Evolutionary conservation across 1,139 yeast species (phyloP), one percentile per base, ranked within the genome.

Genomic region (Hanseniaspora sp.): DNA sequence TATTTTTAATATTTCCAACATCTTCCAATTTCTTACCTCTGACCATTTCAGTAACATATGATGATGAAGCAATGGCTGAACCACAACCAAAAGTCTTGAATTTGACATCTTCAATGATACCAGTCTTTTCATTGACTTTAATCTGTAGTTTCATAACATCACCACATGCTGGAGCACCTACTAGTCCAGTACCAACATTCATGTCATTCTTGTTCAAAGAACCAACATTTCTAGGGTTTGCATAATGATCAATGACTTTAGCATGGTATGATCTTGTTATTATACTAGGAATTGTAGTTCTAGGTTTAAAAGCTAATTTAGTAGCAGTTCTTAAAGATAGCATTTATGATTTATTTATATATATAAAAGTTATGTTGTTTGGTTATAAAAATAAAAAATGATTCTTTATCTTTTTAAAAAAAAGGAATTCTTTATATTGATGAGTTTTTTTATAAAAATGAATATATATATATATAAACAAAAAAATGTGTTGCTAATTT

Each of bases 31-130:
- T 80, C 81, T 87, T 88, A 46, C 98, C 98, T 69, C 94, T 85
- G 59, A 92, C 96, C 58, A 92, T 77, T 68, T 90, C 96, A 1
- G 98, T 92, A 63, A 94, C 94, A 68, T 86, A 92, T 1, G 95
- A 86, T 11, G 95, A 84, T 6, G 95, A 85, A 8, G 98, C 98
- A 68, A 92, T 92, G 57, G 98, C 98, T 3, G 95, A 83, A 48
- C 98, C 98, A 69, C 98, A 92, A 28, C 98, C 98, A 73, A 92
- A 92, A 8, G 98, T 92, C 78, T 92, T 92, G 73, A 92, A 92
- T 71, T 88, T 92, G 61, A 92, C 98, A 68, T 92, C 96, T 68
- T 86, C 81, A 64, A 92, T 92, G 56, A 86, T 76, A 1, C 98
- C 98, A 37, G 95, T 82, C 56, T 78, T 82, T 63, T 88, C 97